Evolutionary conservation across 1,284 basidiomycete species (phyloP), one percentile per base, ranked within the genome.

Genomic region (Porogramme epimiltina): DNA sequence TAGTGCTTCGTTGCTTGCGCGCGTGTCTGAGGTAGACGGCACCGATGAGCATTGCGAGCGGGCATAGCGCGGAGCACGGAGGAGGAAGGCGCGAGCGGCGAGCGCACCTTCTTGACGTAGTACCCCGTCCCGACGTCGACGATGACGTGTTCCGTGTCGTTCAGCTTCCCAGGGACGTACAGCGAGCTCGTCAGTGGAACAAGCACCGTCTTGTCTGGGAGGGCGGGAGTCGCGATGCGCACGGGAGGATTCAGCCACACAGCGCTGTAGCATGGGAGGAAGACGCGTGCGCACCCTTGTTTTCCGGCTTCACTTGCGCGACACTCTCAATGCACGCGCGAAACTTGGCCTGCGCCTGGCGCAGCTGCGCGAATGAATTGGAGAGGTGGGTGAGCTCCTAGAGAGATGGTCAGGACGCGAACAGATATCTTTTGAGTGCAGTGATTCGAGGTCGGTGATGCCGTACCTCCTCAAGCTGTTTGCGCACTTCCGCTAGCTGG

Each of bases 91-190:
- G 5, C 9, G 9, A 37, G 34, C 8, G 16, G 19, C 24, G 11
- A 15, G 4, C 77, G 53, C 49, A 93, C 95, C 82, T 98, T 98
- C 70, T 93, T 88, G 18, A 99, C 89, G 65, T 90, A 98, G 73
- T 98, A 99, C 0, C 96, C 96, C 0, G 96, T 98, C 2, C 96
- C 96, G 26, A 99, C 82, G 68, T 99, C 96, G 18, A 99, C 86
- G 53, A 98, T 88, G 43, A 99, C 95, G 59, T 93, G 84, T 44
- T 94, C 88, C 2, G 83, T 71, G 66, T 98, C 90, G 23, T 78
- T 79, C 31, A 98, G 78, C 71, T 88, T 94, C 25, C 95, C 96
- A 1, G 95, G 94, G 15, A 98, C 91, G 68, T 98, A 98, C 3
- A 99, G 80, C 1, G 94, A 97, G 68, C 91, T 93, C 10, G 95